Conservation (phyloP, 2,329 filamentous ascomycete genomes). For the Cladosporium sp. region DNA sequence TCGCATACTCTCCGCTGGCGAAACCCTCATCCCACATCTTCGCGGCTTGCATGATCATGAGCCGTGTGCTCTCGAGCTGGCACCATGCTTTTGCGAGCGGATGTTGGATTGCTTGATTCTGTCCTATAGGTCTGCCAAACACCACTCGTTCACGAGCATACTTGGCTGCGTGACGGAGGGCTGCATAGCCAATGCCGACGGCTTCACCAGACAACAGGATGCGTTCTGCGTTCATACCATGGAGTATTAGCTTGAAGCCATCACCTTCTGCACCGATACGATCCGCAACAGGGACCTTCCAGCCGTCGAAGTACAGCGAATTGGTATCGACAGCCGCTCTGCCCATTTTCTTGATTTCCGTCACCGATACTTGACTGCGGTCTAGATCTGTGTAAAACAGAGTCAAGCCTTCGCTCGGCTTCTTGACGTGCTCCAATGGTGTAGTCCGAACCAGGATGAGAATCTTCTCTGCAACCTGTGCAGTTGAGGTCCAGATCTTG, state of each 20-base stretch:
- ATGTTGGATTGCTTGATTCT: slow-evolving; percentile 63
- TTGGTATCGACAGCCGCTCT: slow-evolving; percentile 44
- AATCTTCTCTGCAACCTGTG: slow-evolving; percentile 42
- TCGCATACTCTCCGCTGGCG: slow-evolving; percentile 53
- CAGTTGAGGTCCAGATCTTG: slow-evolving; percentile 46
- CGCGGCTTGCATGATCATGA: slow-evolving; percentile 63
- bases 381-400: slow-evolving; percentile 45
- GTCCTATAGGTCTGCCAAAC: slow-evolving; percentile 61
- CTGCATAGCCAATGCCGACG: slow-evolving; percentile 43
- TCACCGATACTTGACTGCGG: slow-evolving; percentile 34
- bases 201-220: slow-evolving; percentile 62
- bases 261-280: slow-evolving; percentile 41
- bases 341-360: slow-evolving; percentile 46
- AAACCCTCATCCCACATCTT: slow-evolving; percentile 55
- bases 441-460: slow-evolving; percentile 41
- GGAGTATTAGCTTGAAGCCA: slow-evolving; percentile 55
- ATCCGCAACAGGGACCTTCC: slow-evolving; percentile 37
- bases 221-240: slow-evolving; percentile 76
- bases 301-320: slow-evolving; percentile 42
- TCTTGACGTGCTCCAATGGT: slow-evolving; percentile 38
- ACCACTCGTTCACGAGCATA: slow-evolving; percentile 66
- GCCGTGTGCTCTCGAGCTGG: slow-evolving; percentile 60
- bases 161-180: slow-evolving; percentile 49
- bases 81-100: slow-evolving; percentile 64
- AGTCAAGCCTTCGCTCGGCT: slow-evolving; percentile 40